Conservation (phyloP, 177 flowering plant genomes). For the Vitis hybrid region DNA sequence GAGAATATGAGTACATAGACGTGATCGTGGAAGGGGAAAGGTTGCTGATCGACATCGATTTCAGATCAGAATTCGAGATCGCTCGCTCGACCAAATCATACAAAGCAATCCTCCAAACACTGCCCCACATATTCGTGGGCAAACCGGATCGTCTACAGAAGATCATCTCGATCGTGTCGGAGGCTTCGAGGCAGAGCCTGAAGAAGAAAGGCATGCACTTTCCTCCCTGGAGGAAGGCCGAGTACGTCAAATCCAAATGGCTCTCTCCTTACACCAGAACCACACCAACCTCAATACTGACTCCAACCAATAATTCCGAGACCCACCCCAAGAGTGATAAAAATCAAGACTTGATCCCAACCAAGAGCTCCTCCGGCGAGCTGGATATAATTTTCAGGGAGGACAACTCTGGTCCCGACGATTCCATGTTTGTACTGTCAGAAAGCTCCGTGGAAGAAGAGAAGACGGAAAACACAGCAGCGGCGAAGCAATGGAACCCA, state of each 20-base stretch:
- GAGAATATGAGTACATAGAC: slow-evolving; percentile 74
- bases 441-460: slow-evolving; percentile 25
- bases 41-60: slow-evolving; percentile 59
- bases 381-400: neutral
- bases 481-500: slow-evolving; percentile 28
- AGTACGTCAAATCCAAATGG: slow-evolving; percentile 64
- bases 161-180: slow-evolving; percentile 46
- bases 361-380: neutral
- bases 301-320: neutral
- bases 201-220: slow-evolving; percentile 68
- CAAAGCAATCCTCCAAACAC: slow-evolving; percentile 47
- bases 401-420: slow-evolving; percentile 8
- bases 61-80: slow-evolving; percentile 67
- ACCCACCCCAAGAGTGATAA: neutral
- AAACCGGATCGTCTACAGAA: slow-evolving; percentile 50
- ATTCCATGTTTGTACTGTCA: slow-evolving; percentile 10
- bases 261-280: slow-evolving; percentile 41
- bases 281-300: slow-evolving; percentile 1
- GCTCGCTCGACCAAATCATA: slow-evolving; percentile 57
- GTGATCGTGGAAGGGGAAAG: slow-evolving; percentile 39
- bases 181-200: slow-evolving; percentile 62
- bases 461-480: neutral
- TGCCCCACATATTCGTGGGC: slow-evolving; percentile 60
- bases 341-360: neutral
- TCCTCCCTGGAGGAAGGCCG: slow-evolving; percentile 70